Evolutionary conservation across 345 rosid genomes (phyloP).

Genomic region (Citrus trifoliata): DNA sequence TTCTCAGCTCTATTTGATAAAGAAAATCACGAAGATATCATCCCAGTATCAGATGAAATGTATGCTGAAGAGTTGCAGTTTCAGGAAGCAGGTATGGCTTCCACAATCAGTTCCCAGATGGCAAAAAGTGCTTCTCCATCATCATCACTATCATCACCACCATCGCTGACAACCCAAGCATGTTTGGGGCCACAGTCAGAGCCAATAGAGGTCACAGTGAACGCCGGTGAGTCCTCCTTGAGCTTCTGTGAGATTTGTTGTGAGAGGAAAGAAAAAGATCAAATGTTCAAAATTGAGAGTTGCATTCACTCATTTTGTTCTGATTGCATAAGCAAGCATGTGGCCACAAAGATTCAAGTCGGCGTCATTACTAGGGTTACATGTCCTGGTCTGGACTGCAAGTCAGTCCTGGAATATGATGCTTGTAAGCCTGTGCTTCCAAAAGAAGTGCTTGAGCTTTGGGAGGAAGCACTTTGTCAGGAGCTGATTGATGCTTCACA

Average conservation of each 20-base stretch:
- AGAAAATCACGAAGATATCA: too few relatives aligned
- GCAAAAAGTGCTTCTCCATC: neutral
- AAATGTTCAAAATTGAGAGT: constrained; percentile 32
- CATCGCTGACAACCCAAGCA: neutral
- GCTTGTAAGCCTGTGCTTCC: constrained; percentile 41
- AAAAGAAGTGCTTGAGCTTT: constrained; percentile 35
- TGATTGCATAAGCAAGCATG: constrained; percentile 47
- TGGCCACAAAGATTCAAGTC: constrained; percentile 33
- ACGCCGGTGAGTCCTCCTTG: constrained; percentile 25
- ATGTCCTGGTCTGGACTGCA: constrained; percentile 60
- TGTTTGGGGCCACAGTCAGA: neutral
- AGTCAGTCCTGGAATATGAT: constrained; percentile 38
- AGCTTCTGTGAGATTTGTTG: constrained; percentile 53
- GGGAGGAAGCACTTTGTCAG: constrained; percentile 53
- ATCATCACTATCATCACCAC: neutral
- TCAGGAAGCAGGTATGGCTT: constrained; percentile 27
- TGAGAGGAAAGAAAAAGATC: constrained; percentile 35
- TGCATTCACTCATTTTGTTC: constrained; percentile 57
- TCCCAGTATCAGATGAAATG: constrained; percentile 24
- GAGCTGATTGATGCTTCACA: constrained; percentile 30
- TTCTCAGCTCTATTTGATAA: too few relatives aligned
- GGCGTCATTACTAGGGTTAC: constrained; percentile 17
- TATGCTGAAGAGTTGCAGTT: constrained; percentile 30
- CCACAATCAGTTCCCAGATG: neutral
- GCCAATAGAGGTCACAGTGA: neutral